phyloP scores from a whole-genome alignment of 805 yeast genomes.

The Lipomyces starkeyi region DNA sequence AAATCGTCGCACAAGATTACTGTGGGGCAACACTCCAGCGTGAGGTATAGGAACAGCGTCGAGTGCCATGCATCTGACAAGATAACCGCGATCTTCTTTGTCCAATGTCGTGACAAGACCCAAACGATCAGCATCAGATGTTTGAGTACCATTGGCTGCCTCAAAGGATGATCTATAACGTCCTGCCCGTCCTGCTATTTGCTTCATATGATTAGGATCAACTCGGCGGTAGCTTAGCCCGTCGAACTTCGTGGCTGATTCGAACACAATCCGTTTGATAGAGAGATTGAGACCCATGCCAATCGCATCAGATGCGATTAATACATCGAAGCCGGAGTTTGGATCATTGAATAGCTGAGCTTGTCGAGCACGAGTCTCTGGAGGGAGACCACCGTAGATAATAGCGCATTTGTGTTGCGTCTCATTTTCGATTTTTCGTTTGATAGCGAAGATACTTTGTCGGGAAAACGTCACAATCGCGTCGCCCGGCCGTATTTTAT shows the following conservation, averaged over 20 bases:
- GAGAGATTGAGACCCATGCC: slow-evolving; percentile 95
- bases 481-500: slow-evolving; percentile 69
- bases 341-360: slow-evolving; percentile 73
- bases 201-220: slow-evolving; percentile 74
- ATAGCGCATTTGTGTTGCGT: slow-evolving; percentile 79
- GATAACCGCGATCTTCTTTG: slow-evolving; percentile 40
- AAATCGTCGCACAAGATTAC: slow-evolving; percentile 67
- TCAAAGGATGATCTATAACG: slow-evolving; percentile 54
- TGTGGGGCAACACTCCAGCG: slow-evolving; percentile 85
- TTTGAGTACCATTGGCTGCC: not conserved
- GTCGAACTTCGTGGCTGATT: slow-evolving; percentile 69
- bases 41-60: slow-evolving; percentile 59
- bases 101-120: slow-evolving; percentile 43
- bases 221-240: slow-evolving; percentile 60
- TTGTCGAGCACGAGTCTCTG: slow-evolving; percentile 88
- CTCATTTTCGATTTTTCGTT: slow-evolving; percentile 67
- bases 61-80: slow-evolving; percentile 56
- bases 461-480: slow-evolving; percentile 89
- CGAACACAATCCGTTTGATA: slow-evolving; percentile 79
- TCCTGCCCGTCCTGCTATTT: slow-evolving; percentile 97
- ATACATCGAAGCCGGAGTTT: slow-evolving; percentile 73
- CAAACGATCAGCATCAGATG: slow-evolving; percentile 23
- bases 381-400: slow-evolving; percentile 94
- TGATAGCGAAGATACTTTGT: slow-evolving; percentile 67
- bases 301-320: slow-evolving; percentile 95